Percentiles rank a stretch among this genome's conserved stretches.
phyloP scores from a whole-genome alignment of 176 grass and related monocot genomes.

The Triticum urartu region DNA sequence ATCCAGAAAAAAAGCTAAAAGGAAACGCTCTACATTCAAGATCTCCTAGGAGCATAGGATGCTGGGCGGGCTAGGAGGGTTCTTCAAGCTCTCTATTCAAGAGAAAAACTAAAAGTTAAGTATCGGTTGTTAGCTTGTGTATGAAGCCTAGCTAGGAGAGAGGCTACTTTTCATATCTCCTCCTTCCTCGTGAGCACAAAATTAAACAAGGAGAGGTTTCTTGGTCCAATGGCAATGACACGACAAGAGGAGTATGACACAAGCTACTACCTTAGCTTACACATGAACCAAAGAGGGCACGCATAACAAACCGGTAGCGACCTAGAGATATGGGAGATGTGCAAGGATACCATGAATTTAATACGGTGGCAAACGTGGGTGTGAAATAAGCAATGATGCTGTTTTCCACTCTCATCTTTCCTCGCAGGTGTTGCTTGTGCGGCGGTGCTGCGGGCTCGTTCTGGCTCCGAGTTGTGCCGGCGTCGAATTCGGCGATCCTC shows the following conservation, averaged over 20 bases:
- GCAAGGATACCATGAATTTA: neutral
- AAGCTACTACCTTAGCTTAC: conserved; percentile 15
- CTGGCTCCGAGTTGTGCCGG: too few relatives aligned
- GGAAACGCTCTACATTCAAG: too few relatives aligned
- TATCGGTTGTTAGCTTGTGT: neutral
- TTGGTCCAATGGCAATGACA: neutral
- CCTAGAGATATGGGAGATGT: neutral
- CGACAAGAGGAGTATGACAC: neutral
- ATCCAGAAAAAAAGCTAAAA: too few relatives aligned
- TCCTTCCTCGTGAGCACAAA: neutral
- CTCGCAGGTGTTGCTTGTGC: too few relatives aligned
- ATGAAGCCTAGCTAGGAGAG: neutral
- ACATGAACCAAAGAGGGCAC: neutral
- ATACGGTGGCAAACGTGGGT: neutral
- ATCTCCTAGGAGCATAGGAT: neutral
- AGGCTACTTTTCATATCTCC: neutral
- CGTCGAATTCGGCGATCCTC: too few relatives aligned
- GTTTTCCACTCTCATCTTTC: neutral
- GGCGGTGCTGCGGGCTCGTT: too few relatives aligned
- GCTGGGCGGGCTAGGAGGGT: neutral
- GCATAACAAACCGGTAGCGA: neutral
- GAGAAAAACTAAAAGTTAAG: neutral
- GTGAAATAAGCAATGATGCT: neutral
- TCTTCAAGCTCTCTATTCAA: neutral
- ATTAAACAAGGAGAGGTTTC: neutral